A percentile compares a stretch with the other conserved stretches of the same genome.
Conservation (phyloP, 257 asterid genomes). For the Rhazya stricta region DNA sequence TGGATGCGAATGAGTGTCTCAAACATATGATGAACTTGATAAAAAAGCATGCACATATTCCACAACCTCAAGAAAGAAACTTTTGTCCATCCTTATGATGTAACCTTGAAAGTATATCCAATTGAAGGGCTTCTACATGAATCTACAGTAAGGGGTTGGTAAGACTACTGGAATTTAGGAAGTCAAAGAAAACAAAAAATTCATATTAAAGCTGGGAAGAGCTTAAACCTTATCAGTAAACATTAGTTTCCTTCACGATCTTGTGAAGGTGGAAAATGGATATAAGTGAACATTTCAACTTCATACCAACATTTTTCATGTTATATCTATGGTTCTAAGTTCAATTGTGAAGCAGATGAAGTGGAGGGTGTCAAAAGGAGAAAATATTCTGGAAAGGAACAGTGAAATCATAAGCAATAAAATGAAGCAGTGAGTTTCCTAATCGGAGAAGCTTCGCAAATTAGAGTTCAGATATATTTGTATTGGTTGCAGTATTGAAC, state of each 20-base stretch:
- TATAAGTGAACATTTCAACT: not conserved
- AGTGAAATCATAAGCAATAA: not conserved
- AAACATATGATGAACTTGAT: not conserved
- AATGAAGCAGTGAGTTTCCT: not conserved
- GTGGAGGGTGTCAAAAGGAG: not conserved
- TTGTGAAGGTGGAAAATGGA: not conserved
- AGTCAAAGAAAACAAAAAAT: not conserved
- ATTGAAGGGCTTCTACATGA: not conserved
- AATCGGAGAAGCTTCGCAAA: not conserved
- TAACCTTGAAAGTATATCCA: not conserved
- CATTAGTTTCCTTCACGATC: not conserved
- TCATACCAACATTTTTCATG: conserved; percentile 1
- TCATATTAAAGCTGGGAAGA: not conserved
- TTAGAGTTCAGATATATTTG: not conserved
- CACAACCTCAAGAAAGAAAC: not conserved
- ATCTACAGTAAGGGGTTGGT: not conserved
- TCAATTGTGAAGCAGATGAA: not conserved
- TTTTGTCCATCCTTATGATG: not conserved
- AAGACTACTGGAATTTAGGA: not conserved
- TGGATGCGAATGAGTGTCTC: not conserved
- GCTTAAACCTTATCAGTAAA: not conserved
- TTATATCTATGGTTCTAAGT: not conserved
- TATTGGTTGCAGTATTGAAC: not conserved
- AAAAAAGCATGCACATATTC: not conserved
- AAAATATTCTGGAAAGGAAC: not conserved